Conservation (phyloP, 202 grass and related monocot genomes). For the Sporobolus alterniflorus region DNA sequence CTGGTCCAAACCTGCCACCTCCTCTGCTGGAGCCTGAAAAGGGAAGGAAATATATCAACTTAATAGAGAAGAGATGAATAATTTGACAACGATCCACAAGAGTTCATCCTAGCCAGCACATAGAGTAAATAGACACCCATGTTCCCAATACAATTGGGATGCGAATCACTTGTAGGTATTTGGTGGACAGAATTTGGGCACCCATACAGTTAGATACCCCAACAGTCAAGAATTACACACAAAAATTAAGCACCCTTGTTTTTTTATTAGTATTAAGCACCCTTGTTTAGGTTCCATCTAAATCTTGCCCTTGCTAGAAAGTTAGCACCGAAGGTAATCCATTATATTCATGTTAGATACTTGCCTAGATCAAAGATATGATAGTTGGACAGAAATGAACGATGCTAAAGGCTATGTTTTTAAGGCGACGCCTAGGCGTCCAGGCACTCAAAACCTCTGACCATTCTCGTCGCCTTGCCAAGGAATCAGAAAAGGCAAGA, state of each 20-base stretch:
- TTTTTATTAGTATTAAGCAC: too few species aligned
- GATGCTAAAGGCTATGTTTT: too few species aligned
- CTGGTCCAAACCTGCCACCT: constrained; percentile 53
- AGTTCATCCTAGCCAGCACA: background rate
- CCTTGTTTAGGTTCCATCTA: background rate
- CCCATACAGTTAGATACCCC: too few species aligned
- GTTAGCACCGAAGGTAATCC: background rate
- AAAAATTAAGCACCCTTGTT: background rate
- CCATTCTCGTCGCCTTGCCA: too few species aligned
- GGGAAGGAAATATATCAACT: constrained; percentile 8
- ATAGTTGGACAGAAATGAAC: background rate
- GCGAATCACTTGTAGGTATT: background rate
- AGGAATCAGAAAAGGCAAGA: too few species aligned
- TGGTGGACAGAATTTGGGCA: background rate
- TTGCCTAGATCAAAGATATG: background rate
- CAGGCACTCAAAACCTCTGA: too few species aligned
- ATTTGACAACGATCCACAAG: background rate
- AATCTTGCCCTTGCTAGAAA: background rate
- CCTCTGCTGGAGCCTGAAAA: constrained; percentile 68
- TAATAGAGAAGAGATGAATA: constrained; percentile 8
- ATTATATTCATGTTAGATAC: background rate
- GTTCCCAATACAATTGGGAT: too few species aligned
- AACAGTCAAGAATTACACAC: background rate
- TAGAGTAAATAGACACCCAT: too few species aligned
- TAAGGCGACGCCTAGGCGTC: too few species aligned